Evolutionary conservation across 805 yeast species (phyloP), one percentile per base, ranked within the genome.

Genomic region (Wickerhamomyces xylosicus): DNA sequence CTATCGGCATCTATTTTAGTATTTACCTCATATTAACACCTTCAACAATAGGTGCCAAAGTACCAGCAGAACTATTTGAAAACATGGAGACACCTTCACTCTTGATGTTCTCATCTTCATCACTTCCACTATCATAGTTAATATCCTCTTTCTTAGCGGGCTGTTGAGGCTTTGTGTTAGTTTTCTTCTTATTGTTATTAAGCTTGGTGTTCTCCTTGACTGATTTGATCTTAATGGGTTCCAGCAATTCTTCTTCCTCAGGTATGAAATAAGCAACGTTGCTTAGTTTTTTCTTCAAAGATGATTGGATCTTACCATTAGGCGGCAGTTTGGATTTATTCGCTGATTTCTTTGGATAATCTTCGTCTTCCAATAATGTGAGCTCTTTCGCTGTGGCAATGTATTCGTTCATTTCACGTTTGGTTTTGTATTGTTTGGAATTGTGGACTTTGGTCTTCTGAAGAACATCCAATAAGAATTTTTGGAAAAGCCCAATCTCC

Each of bases 281-380:
- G 5, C 76, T 59, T 11, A 71, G 53, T 31, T 31, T 31, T 49
- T 74, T 80, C 62, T 79, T 85, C 61, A 85, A 86, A 5, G 74
- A 61, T 1, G 74, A 71, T 4, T 82, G 61, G 29, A 89, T 83
- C 58, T 82, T 86, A 29, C 96, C 96, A 22, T 85, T 83, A 6
- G 96, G 95, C 11, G 97, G 95, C 37, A 92, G 63, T 51, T 87
- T 79, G 1, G 95, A 81, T 14, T 55, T 50, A 41, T 89, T 69
- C 48, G 78, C 84, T 7, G 29, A 10, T 52, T 85, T 86, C 41
- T 79, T 76, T 1, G 95, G 87, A 48, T 85, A 66, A 40, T 83
- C 89, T 15, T 85, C 95, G 51, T 89, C 96, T 53, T 87, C 96
- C 37, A 82, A 60, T 11, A 83, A 56, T 3, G 62, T 59, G n/a